Evolutionary conservation across 495 filamentous ascomycete species (phyloP).

Genomic region (Aspergillus taichungensis): DNA sequence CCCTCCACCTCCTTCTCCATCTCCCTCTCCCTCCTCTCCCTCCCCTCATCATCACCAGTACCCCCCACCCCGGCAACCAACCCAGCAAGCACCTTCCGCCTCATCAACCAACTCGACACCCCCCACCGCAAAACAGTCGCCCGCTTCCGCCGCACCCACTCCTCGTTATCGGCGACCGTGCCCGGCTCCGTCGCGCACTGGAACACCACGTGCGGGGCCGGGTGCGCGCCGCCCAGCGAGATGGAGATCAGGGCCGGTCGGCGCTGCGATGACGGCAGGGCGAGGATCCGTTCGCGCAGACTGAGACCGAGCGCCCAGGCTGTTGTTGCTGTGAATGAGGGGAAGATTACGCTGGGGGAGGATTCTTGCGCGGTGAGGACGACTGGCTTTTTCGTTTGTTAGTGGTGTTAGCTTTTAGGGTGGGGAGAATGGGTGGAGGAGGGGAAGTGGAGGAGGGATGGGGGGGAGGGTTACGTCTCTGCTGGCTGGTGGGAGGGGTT

Average conservation of each 20-base stretch:
- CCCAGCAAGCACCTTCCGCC: conserved; percentile 40
- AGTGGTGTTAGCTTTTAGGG: neutral
- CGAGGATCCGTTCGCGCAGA: conserved; percentile 52
- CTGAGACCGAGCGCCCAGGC: conserved; percentile 59
- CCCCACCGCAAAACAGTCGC: conserved; percentile 66
- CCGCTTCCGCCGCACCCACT: conserved; percentile 53
- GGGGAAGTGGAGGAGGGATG: neutral
- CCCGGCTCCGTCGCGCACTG: conserved; percentile 48
- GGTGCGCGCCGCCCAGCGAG: conserved; percentile 38
- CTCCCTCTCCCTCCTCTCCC: no score
- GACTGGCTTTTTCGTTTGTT: conserved; percentile 28
- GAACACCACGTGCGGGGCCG: conserved; percentile 47
- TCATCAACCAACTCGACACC: conserved; percentile 56
- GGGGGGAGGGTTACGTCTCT: conserved; percentile 23
- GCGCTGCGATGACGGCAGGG: conserved; percentile 35
- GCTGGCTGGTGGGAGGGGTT: conserved; percentile 27
- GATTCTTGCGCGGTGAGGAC: conserved; percentile 43
- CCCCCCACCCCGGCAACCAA: no score
- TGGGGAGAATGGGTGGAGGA: neutral
- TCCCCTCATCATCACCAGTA: no score
- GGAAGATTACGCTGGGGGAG: conserved; percentile 42
- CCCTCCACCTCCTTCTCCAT: conserved; percentile 41
- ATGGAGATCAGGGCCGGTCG: conserved; percentile 59
- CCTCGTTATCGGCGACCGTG: conserved; percentile 53
- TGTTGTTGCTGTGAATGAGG: conserved; percentile 53